Percentiles rank a stretch among this genome's conserved stretches.
phyloP scores from a whole-genome alignment of 2,329 filamentous ascomycete genomes.

The Plenodomus biglobosus region DNA sequence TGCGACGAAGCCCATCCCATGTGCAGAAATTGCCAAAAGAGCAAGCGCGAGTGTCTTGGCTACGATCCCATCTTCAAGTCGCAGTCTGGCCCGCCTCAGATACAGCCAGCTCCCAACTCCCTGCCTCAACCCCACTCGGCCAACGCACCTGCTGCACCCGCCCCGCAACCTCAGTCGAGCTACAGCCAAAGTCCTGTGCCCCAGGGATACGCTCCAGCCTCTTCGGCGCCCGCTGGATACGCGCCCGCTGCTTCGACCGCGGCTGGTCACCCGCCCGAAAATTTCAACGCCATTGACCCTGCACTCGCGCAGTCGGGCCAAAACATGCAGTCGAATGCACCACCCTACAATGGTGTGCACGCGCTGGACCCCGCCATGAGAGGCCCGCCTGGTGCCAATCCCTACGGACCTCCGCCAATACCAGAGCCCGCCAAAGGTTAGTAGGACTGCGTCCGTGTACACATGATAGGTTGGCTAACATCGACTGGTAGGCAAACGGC shows the following conservation, averaged over 20 bases:
- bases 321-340: slow-evolving; percentile 31
- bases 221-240: slow-evolving; percentile 44
- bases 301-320: slow-evolving; percentile 55
- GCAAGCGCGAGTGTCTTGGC: slow-evolving; percentile 80
- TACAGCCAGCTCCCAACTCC: slow-evolving; percentile 67
- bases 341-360: slow-evolving; percentile 37
- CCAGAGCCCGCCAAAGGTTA: slow-evolving; percentile 36
- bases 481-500: slow-evolving; percentile 36
- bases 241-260: slow-evolving; percentile 37
- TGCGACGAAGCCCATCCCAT: slow-evolving; percentile 94
- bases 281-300: slow-evolving; percentile 64
- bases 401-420: slow-evolving; percentile 15
- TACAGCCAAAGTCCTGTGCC: slow-evolving; percentile 45
- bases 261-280: slow-evolving; percentile 53
- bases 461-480: slow-evolving; percentile 6
- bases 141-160: slow-evolving; percentile 33
- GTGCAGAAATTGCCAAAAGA: slow-evolving; percentile 88
- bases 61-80: slow-evolving; percentile 88
- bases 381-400: slow-evolving; percentile 20
- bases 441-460: neutral
- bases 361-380: slow-evolving; percentile 37
- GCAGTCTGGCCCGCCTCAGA: slow-evolving; percentile 67
- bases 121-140: slow-evolving; percentile 40
- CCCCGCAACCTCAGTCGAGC: slow-evolving; percentile 36
- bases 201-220: slow-evolving; percentile 49